A percentile compares a stretch with the other conserved stretches of the same genome.
Evolutionary conservation across 176 grass and related monocot species (phyloP).

Genomic region (Bonia amplexicaulis): DNA sequence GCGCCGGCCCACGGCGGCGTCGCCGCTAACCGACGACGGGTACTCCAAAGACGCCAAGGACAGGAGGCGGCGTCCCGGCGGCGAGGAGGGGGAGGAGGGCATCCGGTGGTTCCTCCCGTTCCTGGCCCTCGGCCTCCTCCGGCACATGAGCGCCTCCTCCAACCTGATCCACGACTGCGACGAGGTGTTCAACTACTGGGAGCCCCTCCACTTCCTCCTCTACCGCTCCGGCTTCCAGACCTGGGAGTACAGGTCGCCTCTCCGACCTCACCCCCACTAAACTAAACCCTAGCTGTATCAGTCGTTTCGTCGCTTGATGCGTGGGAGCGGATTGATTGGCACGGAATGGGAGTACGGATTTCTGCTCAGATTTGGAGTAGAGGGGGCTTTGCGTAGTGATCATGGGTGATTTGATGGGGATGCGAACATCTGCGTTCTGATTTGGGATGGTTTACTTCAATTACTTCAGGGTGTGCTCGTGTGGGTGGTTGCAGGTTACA

Average conservation of each 20-base stretch:
- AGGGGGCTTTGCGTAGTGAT: background rate
- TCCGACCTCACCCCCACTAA: background rate
- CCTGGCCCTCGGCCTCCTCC: conserved; percentile 63
- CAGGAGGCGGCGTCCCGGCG: conserved; percentile 14
- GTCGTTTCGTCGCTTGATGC: background rate
- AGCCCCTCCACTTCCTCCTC: conserved; percentile 90
- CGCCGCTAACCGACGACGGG: conserved; percentile 37
- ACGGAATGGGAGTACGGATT: background rate
- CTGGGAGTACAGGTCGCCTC: conserved; percentile 84
- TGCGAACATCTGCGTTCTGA: background rate
- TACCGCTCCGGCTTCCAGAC: conserved; percentile 97
- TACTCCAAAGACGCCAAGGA: conserved; percentile 82
- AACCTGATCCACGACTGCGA: conserved; percentile 99
- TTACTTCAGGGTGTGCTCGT: background rate
- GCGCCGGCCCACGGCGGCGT: conserved; percentile 43
- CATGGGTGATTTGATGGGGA: background rate
- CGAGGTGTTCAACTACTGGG: conserved; percentile 99
- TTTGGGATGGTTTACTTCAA: background rate
- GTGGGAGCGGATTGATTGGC: background rate
- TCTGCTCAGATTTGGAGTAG: background rate
- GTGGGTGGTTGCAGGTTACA: background rate
- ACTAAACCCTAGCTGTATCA: conserved; percentile 21
- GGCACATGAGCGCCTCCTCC: conserved; percentile 92
- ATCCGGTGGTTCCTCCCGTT: conserved; percentile 80
- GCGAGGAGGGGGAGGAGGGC: conserved; percentile 40